A percentile compares a stretch with the other conserved stretches of the same genome.
phyloP scores from a whole-genome alignment of 805 yeast genomes.

The Saccharomycopsis microspora region DNA sequence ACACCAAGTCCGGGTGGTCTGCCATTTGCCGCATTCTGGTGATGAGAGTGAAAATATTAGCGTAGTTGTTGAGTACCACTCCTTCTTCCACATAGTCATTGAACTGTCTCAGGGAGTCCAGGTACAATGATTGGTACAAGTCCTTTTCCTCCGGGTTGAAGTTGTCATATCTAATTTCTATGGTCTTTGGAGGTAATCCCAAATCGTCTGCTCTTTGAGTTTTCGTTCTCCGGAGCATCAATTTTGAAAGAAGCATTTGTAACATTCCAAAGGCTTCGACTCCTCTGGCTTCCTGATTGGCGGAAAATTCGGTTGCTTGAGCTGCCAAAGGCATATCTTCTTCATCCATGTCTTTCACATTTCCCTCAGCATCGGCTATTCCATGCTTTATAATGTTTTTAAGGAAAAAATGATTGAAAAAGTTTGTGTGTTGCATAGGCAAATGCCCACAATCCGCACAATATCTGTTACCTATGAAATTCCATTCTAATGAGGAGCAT shows the following conservation, averaged over 20 bases:
- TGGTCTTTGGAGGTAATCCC: conserved; percentile 93
- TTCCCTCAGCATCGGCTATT: conserved; percentile 47
- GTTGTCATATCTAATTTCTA: conserved; percentile 73
- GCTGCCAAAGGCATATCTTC: conserved; percentile 1
- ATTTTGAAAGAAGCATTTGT: conserved; percentile 59
- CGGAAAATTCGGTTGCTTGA: not conserved
- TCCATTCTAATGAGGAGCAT: conserved; percentile 77
- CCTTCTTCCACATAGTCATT: conserved; percentile 93
- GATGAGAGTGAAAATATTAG: conserved; percentile 89
- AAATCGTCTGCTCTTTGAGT: conserved; percentile 94
- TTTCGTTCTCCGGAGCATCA: conserved; percentile 91
- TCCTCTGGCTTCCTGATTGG: conserved; percentile 29
- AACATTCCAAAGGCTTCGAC: conserved; percentile 64
- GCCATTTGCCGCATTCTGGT: conserved; percentile 98
- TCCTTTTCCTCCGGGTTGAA: conserved; percentile 96
- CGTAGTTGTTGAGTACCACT: conserved; percentile 91
- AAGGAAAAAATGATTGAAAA: conserved; percentile 90
- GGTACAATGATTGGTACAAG: conserved; percentile 74
- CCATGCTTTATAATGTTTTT: conserved; percentile 88
- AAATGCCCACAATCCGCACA: conserved; percentile 86
- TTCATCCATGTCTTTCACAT: conserved; percentile 5
- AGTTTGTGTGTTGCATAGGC: conserved; percentile 91
- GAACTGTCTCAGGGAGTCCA: conserved; percentile 79
- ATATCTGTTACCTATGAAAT: conserved; percentile 66
- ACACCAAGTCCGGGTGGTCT: conserved; percentile 93